Evolutionary conservation across 371 early-diverging fungal species (phyloP), one percentile per base, ranked within the genome.

Genomic region (Apophysomyces variabilis): DNA sequence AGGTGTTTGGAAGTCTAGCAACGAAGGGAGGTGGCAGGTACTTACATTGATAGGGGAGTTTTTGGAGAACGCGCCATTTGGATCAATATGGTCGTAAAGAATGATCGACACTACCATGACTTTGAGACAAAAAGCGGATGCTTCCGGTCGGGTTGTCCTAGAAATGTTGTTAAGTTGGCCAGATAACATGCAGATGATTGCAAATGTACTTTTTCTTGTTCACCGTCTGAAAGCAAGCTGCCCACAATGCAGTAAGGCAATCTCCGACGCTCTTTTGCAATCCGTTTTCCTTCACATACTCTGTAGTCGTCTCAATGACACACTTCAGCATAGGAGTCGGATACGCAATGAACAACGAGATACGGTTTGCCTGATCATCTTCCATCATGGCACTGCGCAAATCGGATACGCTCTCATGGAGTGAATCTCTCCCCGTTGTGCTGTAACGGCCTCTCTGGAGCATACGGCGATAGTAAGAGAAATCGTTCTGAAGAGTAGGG

Each of bases 341-440:
- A 79, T 95, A 92, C 44, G 98, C 98, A 72, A 92, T 95, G 76
- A 98, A 98, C 65, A 98, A 84, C 18, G 96, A 94, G 85, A 98
- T 95, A 16, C 88, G 84, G 74, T 96, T 95, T 54, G 98, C 95
- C 38, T 94, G 82, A 54, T 94, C 96, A 71, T 94, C 95, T 68
- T 89, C 86, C 39, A 94, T 86, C 73, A 91, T 90, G 38, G 89
- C 82, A 32, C 84, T 82, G 62, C 82, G 80, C 58, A 87, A 68
- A 70, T 87, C 86, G n/a, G 76, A 74, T 36, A 70, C 66, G 36
- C 58, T 50, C 6, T 65, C 63, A 41, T 66, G 46, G n/a, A 61
- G 38, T 14, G 72, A 65, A 7, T 54, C 58, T 45, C 62, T 35
- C 7, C 37, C 62, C 16, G 41, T 66, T 41, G 60, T 57, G 43